Evolutionary conservation across 163 green algal species (phyloP), one percentile per base, ranked within the genome.

Genomic region (Chlamydomonas reinhardtii): DNA sequence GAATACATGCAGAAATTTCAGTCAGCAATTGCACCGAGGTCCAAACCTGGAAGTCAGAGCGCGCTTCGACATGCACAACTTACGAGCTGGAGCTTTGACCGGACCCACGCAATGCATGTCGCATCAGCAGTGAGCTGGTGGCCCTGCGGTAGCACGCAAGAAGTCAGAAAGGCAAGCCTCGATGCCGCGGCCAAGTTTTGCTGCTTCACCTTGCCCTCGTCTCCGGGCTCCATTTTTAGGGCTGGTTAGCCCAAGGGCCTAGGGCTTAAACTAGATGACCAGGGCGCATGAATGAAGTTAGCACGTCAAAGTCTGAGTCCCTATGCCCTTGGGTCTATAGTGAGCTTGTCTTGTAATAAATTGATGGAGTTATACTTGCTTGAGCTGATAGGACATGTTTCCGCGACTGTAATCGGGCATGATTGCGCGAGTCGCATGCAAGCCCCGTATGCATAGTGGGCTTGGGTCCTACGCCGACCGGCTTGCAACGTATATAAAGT

Each of bases 21-120:
- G 31, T 74, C 5, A 70, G 62, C 25, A 35, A 34, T 12, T 9
- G 1, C 62, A 19, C 25, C n/a, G 14, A 17, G 62, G 32, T 4
- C 34, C 0, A 32, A 16, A 24, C 62, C 8, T 14, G 5, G 35
- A 43, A 5, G 20, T 31, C 35, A 64, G 27, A 64, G 27, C 72
- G 22, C 54, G 56, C 37, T 80, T 76, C 74, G 35, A 43, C n/a
- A 77, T 86, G 85, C 29, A 56, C 39, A 66, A 72, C 92, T 88
- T 64, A 95, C 92, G 85, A 95, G 76, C 56, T 92, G 88, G 37
- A 95, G 88, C 85, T 94, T 94, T 31, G 72, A 69, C 48, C 88
- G 80, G 24, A 95, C 56, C 92, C 92, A 95, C 27, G 56, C 73
- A 19, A 94, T 82, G 72, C 92, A 94, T n/a, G 61, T 84, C 24